These are phyloP conservation scores for Drechslerella stenobrocha DNA, from an alignment of 2,329 filamentous ascomycete genomes.

Conservation along the genomic window DNA sequence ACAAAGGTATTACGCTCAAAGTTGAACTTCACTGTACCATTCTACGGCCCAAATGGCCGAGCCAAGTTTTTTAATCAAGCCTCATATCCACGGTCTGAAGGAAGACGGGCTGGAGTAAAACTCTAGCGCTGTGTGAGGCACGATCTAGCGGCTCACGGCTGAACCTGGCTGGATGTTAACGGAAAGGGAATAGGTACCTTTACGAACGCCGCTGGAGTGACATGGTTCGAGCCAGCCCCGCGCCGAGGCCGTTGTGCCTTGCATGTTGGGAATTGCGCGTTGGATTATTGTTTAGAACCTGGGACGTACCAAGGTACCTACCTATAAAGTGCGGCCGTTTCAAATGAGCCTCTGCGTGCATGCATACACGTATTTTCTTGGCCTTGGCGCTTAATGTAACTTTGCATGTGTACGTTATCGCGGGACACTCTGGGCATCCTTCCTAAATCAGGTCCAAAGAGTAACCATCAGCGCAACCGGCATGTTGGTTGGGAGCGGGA, in stretches of 20 bases:
- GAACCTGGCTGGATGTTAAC: neutral
- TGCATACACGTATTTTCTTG: too few relatives aligned
- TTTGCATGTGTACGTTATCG: conserved; percentile 3
- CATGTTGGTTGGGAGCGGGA: neutral
- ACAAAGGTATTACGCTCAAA: conserved; percentile 15
- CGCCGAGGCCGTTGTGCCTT: too few relatives aligned
- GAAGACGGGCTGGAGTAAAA: conserved; percentile 20
- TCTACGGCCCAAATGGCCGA: neutral
- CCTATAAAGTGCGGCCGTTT: neutral
- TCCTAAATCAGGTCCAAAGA: neutral
- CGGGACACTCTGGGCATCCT: neutral
- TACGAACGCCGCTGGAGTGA: too few relatives aligned
- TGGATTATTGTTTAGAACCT: too few relatives aligned
- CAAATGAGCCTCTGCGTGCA: neutral
- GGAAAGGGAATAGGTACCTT: too few relatives aligned
- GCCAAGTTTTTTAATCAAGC: conserved; percentile 12
- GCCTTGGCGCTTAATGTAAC: neutral
- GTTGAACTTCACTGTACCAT: neutral
- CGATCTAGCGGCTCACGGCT: neutral
- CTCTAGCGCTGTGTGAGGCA: neutral
- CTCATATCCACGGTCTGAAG: conserved; percentile 42
- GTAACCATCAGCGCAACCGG: neutral
- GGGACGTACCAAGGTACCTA: too few relatives aligned
- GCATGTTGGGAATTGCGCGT: too few relatives aligned
- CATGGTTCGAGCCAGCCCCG: too few relatives aligned